Conservation (phyloP, 2,329 filamentous ascomycete species). For the Aspergillus fumigatus region DNA sequence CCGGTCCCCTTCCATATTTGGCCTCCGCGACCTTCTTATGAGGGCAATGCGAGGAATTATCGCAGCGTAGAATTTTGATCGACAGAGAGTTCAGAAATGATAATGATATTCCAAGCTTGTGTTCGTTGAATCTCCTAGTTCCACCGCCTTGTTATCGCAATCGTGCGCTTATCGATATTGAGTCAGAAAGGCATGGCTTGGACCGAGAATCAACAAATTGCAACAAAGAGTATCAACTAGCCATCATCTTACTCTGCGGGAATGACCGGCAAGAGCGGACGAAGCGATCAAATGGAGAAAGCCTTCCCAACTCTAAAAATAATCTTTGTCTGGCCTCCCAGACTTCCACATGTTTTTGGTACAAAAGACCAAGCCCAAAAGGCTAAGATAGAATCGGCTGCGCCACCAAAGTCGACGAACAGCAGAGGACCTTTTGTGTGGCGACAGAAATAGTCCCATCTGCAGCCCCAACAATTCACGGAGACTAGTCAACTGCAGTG, state of each 20-base stretch:
- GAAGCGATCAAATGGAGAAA: background rate
- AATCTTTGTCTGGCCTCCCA: background rate
- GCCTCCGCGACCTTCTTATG: background rate
- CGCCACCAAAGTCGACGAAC: constrained; percentile 10
- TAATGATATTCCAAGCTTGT: background rate
- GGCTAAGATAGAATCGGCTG: constrained; percentile 7
- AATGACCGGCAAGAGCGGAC: background rate
- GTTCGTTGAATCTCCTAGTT: background rate
- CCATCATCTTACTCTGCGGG: background rate
- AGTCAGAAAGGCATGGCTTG: no score
- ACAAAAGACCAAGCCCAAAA: constrained; percentile 1
- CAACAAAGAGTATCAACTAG: no score
- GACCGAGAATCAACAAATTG: background rate
- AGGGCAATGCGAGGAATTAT: background rate
- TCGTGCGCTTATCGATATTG: background rate
- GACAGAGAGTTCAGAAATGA: background rate
- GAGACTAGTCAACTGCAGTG: constrained; percentile 10
- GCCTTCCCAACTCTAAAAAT: background rate
- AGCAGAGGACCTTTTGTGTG: constrained; percentile 12
- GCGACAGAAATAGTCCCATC: constrained; percentile 17
- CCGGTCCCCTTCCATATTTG: background rate
- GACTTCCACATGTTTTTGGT: constrained; percentile 1
- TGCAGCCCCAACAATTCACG: constrained; percentile 11
- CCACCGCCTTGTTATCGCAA: background rate
- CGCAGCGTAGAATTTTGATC: background rate